phyloP scores from a whole-genome alignment of 257 asterid genomes.

The Salvia splendens region DNA sequence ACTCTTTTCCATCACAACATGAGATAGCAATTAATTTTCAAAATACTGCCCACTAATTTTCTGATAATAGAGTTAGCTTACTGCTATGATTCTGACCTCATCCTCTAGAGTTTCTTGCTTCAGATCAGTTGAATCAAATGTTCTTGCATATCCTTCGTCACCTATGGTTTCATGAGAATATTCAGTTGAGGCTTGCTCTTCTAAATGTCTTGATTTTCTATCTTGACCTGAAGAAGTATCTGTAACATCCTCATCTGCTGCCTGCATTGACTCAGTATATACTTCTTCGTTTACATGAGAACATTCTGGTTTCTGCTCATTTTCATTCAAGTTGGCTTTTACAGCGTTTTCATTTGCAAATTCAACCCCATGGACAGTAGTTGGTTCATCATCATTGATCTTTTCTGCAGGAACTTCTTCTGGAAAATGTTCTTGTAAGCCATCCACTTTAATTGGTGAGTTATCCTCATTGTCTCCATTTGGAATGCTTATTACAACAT shows the following conservation, averaged over 20 bases:
- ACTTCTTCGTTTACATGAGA: constrained; percentile 29
- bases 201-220: constrained; percentile 14
- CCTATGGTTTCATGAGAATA: constrained; percentile 17
- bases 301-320: constrained; percentile 8
- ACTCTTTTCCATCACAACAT: not conserved
- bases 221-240: constrained; percentile 27
- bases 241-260: constrained; percentile 20
- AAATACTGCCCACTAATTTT: not conserved
- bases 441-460: constrained; percentile 20
- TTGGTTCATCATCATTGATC: constrained; percentile 1
- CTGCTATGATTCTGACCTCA: constrained; percentile 18
- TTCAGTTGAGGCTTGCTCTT: constrained; percentile 22
- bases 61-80: not conserved
- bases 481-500: constrained; percentile 19
- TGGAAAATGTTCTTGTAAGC: constrained; percentile 23
- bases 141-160: constrained; percentile 20
- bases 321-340: constrained; percentile 9
- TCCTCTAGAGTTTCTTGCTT: constrained; percentile 27
- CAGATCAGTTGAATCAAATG: constrained; percentile 15
- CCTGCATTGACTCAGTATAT: constrained; percentile 28
- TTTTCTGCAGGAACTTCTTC: not conserved
- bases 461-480: constrained; percentile 17
- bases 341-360: constrained; percentile 15
- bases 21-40: constrained; percentile 8
- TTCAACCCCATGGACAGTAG: constrained; percentile 2